A percentile compares a stretch with the other conserved stretches of the same genome.
Conservation (phyloP, 2,329 filamentous ascomycete species). For the Cordyceps cicadae region DNA sequence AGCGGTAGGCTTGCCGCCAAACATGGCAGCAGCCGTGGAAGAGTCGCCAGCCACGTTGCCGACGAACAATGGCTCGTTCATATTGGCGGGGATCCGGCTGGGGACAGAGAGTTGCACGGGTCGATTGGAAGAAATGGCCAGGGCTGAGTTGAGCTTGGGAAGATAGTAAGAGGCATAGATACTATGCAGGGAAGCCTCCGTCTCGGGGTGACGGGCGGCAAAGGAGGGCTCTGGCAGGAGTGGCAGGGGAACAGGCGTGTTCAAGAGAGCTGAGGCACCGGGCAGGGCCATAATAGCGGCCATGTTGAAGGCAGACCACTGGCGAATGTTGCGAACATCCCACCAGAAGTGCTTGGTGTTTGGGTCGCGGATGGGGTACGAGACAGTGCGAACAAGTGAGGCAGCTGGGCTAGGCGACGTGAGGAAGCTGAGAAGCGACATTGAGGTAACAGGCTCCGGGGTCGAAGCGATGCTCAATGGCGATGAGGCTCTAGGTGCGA, state of each 20-base stretch:
- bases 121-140: conserved; percentile 63
- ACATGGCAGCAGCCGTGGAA: conserved; percentile 45
- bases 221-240: conserved; percentile 52
- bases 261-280: conserved; percentile 63
- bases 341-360: conserved; percentile 86
- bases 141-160: conserved; percentile 77
- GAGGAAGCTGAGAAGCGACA: conserved; percentile 70
- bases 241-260: conserved; percentile 54
- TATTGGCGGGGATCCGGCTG: conserved; percentile 23
- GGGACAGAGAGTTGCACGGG: conserved; percentile 48
- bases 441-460: conserved; percentile 45
- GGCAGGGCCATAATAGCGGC: conserved; percentile 64
- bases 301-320: conserved; percentile 74
- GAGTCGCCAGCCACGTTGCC: conserved; percentile 52
- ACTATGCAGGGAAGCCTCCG: conserved; percentile 64
- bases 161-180: conserved; percentile 74
- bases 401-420: conserved; percentile 73
- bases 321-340: conserved; percentile 80
- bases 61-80: conserved; percentile 53
- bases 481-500: conserved; percentile 38
- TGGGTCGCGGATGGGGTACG: conserved; percentile 57
- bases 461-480: conserved; percentile 33
- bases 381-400: conserved; percentile 70
- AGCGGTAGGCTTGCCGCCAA: conserved; percentile 38
- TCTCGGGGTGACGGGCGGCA: conserved; percentile 63